Evolutionary conservation across 345 rosid genomes (phyloP).

Genomic region (Carallia brachiata): DNA sequence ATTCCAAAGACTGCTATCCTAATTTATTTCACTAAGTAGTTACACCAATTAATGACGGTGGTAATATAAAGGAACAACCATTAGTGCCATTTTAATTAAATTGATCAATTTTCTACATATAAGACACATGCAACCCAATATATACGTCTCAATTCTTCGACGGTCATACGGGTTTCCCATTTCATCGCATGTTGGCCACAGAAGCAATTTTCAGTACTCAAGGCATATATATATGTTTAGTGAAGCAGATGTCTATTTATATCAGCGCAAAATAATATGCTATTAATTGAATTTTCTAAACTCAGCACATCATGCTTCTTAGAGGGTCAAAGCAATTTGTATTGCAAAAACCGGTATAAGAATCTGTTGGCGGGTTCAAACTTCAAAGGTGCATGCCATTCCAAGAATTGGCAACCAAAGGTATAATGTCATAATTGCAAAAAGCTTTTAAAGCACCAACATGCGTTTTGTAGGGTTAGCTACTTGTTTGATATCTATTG

Average conservation of each 20-base stretch:
- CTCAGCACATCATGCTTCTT: not conserved
- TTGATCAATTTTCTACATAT: not conserved
- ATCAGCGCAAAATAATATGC: conserved; percentile 13
- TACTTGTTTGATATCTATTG: not conserved
- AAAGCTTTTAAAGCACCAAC: conserved; percentile 23
- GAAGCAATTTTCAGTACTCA: not conserved
- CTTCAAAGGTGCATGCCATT: conserved; percentile 19
- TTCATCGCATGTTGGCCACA: conserved; percentile 3
- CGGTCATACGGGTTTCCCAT: too few species aligned
- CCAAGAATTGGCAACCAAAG: conserved; percentile 11
- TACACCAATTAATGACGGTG: conserved; percentile 14
- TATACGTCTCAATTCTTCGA: too few species aligned
- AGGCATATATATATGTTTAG: not conserved
- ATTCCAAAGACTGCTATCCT: conserved; percentile 39
- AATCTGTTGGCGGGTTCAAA: not conserved
- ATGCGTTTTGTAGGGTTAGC: conserved; percentile 5
- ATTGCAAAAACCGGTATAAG: not conserved
- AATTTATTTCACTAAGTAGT: conserved; percentile 30
- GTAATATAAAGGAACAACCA: not conserved
- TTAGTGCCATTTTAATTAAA: not conserved
- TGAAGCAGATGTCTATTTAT: not conserved
- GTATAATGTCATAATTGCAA: not conserved
- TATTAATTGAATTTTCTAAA: conserved; percentile 17
- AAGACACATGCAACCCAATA: too few species aligned
- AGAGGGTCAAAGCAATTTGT: not conserved